These are phyloP conservation scores for Phaeosphaeriaceae sp. DNA, from an alignment of 2,329 filamentous ascomycete genomes.

Conservation along the genomic window DNA sequence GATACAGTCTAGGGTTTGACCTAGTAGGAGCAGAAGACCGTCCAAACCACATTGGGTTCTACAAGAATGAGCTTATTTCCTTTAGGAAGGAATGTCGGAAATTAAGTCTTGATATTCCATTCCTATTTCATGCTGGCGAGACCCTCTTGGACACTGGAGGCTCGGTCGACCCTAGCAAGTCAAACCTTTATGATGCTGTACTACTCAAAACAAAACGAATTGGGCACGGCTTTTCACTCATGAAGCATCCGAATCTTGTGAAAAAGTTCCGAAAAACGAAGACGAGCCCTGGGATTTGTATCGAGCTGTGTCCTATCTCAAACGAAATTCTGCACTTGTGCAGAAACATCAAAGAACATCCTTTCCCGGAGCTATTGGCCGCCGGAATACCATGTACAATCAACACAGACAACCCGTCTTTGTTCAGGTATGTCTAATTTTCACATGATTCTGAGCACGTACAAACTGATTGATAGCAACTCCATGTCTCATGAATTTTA, in stretches of 20 bases:
- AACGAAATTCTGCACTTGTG: constrained; percentile 77
- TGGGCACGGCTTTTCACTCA: constrained; percentile 74
- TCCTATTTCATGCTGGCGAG: constrained; percentile 79
- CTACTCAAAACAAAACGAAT: constrained; percentile 71
- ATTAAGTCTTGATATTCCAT: constrained; percentile 65
- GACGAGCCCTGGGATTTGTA: constrained; percentile 61
- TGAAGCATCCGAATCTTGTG: constrained; percentile 69
- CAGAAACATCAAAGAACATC: constrained; percentile 67
- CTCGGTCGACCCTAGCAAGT: constrained; percentile 62
- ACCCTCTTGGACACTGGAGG: constrained; percentile 69
- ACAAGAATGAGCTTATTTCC: constrained; percentile 63
- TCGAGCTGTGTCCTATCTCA: constrained; percentile 78
- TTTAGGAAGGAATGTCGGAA: constrained; percentile 62
- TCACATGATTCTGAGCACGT: background rate
- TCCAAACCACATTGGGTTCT: constrained; percentile 64
- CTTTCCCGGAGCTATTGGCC: constrained; percentile 71
- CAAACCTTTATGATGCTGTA: constrained; percentile 72
- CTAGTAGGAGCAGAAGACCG: constrained; percentile 71
- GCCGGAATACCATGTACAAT: constrained; percentile 75
- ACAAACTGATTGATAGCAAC: constrained; percentile 57
- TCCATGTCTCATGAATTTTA: constrained; percentile 79
- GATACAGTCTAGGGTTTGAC: constrained; percentile 64
- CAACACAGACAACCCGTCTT: constrained; percentile 75
- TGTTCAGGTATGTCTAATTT: constrained; percentile 64
- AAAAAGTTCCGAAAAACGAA: constrained; percentile 68